Evolutionary conservation across 2,329 filamentous ascomycete genomes (phyloP), one percentile per base, ranked within the genome.

Genomic region (Pseudogymnoascus sp.): DNA sequence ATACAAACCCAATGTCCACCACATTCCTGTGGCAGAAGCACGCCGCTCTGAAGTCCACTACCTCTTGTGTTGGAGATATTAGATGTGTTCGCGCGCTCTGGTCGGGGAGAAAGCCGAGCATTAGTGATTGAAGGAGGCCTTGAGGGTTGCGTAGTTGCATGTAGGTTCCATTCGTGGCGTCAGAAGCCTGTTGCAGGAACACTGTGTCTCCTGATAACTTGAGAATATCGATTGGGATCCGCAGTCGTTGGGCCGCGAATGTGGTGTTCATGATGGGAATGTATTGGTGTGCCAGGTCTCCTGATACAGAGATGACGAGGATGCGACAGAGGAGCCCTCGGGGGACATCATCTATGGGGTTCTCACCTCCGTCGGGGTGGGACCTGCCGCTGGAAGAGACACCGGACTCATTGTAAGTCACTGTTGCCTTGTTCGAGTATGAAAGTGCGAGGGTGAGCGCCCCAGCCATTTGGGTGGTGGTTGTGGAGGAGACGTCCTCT

Each of bases 261-360:
- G 97, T 96, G 70, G 89, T 85, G 77, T 99, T 99, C 94, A 99
- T 99, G 69, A 96, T 94, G 0, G 93, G 89, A 63, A 99, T 99
- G 78, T 99, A 99, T 75, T 97, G 87, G 65, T 84, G 89, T 4
- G 92, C 86, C 0, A 96, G 84, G 70, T 93, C 90, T 44, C 83
- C 91, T 56, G 91, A 96, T 4, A 97, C 92, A 59, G 90, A 96
- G 62, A 99, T 75, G 66, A 97, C 87, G 62, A 99, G 82, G 70
- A 99, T 96, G 65, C 94, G 89, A 12, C 88, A 88, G 68, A 90
- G 87, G 18, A 94, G 79, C 16, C 83, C 79, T 2, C 77, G 71
- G 65, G 77, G 68, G 68, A 74, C 68, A 65, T 73, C 64, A 66
- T 72, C 64, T 71, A 73, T 42, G 67, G 67, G 23, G 28, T 70